Evolutionary conservation across 331 rosid genomes (phyloP), one percentile per base, ranked within the genome.

Genomic region (Rhamnella rubrinervis): DNA sequence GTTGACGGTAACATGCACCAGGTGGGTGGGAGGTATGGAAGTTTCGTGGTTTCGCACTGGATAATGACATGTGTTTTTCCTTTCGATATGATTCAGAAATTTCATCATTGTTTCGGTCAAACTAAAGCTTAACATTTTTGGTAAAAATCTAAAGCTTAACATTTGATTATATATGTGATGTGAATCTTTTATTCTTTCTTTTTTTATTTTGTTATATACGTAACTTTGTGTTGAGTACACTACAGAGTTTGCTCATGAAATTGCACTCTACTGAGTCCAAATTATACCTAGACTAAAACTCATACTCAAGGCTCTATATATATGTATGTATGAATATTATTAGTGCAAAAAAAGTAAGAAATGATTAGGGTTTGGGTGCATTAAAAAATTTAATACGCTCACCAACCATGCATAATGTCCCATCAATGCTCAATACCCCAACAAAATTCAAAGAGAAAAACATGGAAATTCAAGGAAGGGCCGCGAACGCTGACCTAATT

Each of bases 1-100:
- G 65, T 0, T 63, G 58, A 8, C 53, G 14, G 23, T 39, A 47
- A n/a, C 50, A 28, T 28, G 37, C 35, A 51, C 21, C 40, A n/a
- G 11, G 35, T 31, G 70, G 71, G 55, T 26, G 38, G 72, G 71
- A 39, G 37, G 67, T 41, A 64, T 47, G 6, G 78, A 80, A 73
- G 66, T 76, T 73, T 72, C 84, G 65, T 66, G 78, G 61, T 61
- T 66, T 59, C 58, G 2, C 20, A 47, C 19, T 72, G 25, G 76
- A 71, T 18, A 20, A 28, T 26, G 77, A 59, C 61, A 60, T 19
- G 46, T 72, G 61, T 40, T 44, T 1, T 18, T 59, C 15, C 35
- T 20, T 21, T 6, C 13, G 2, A 1, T 11, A 63, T 63, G 20
- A 41, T 19, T 63, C 49, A 20, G 20, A 63, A 41, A 63, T 10